Conservation (phyloP, 1,284 basidiomycete genomes). For the Boletellus deceptivus region DNA sequence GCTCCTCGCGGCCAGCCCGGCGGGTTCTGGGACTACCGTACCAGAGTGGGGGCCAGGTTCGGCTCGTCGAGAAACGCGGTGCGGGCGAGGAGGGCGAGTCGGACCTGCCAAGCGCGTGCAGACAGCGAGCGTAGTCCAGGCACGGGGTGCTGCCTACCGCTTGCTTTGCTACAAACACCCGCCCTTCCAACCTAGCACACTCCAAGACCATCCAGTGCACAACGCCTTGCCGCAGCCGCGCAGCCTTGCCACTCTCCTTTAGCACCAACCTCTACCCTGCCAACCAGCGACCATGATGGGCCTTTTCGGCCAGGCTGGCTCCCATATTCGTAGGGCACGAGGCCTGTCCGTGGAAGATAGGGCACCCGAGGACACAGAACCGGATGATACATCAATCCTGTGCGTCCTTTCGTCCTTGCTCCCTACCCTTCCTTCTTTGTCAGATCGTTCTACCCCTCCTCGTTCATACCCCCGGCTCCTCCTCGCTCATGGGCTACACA, state of each 20-base stretch:
- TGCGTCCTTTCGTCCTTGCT: slow-evolving; percentile 40
- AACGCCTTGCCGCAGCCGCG: slow-evolving; percentile 27
- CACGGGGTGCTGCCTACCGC: not conserved
- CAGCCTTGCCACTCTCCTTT: slow-evolving; percentile 9
- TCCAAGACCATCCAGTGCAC: slow-evolving; percentile 3
- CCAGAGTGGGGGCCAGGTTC: too few species aligned
- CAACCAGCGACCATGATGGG: slow-evolving; percentile 61
- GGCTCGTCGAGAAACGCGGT: too few species aligned
- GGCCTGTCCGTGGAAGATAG: slow-evolving; percentile 62
- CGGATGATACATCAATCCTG: slow-evolving; percentile 83
- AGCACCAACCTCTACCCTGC: not conserved
- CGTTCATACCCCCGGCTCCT: not conserved
- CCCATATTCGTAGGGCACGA: slow-evolving; percentile 59
- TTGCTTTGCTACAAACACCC: not conserved
- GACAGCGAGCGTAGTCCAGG: too few species aligned
- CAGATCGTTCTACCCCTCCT: not conserved
- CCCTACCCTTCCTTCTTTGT: slow-evolving; percentile 21
- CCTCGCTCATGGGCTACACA: slow-evolving; percentile 26
- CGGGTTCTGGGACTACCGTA: too few species aligned
- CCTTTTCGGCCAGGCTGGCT: slow-evolving; percentile 68
- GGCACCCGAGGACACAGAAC: slow-evolving; percentile 72
- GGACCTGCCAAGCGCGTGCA: too few species aligned
- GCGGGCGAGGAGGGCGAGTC: too few species aligned
- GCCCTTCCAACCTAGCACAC: not conserved
- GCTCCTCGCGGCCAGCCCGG: too few species aligned